Conservation (phyloP, 345 rosid genomes). For the Brassica juncea region DNA sequence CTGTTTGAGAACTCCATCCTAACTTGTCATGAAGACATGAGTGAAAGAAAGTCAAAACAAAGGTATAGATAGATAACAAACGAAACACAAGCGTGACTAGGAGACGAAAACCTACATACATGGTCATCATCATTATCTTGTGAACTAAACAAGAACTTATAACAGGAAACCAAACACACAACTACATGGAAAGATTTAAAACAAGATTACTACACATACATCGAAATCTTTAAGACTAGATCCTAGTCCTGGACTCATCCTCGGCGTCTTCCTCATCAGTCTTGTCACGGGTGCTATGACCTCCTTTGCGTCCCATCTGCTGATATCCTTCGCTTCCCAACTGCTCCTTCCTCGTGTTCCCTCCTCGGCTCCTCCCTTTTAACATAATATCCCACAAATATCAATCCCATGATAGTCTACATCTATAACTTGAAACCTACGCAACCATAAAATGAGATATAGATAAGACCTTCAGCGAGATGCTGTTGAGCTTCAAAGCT, state of each 20-base stretch:
- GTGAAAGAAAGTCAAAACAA: background rate
- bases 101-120: conserved; percentile 1
- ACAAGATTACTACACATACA: background rate
- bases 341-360: conserved; percentile 63
- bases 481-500: conserved; percentile 90
- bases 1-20: background rate
- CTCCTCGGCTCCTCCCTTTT: conserved; percentile 64
- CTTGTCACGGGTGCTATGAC: background rate
- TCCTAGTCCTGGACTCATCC: conserved; percentile 46
- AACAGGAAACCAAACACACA: conserved; percentile 5
- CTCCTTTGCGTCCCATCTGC: conserved; percentile 53
- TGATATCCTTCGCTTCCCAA: conserved; percentile 63
- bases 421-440: background rate
- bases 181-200: background rate
- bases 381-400: background rate
- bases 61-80: background rate
- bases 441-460: background rate
- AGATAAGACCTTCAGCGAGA: conserved; percentile 68
- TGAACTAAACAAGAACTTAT: background rate
- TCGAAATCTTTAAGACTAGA: background rate
- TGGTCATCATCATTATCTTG: conserved; percentile 6
- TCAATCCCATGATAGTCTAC: background rate
- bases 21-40: background rate
- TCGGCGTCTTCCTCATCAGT: background rate
- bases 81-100: background rate